Evolutionary conservation across 225 moss, liverwort and hornwort species (phyloP).

Genomic region (Neckera pumila): DNA sequence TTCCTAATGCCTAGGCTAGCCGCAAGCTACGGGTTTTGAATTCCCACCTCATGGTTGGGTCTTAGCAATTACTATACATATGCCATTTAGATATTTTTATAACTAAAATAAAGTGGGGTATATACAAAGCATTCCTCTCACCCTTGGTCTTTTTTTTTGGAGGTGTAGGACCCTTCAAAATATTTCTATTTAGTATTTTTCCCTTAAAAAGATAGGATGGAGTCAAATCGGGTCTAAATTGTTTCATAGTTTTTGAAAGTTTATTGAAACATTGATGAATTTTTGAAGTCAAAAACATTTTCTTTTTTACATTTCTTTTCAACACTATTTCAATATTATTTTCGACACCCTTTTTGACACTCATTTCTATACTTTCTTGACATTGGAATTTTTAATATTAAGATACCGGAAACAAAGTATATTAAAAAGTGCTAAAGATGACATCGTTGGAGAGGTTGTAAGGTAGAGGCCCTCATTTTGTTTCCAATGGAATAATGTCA

Average conservation of each 20-base stretch:
- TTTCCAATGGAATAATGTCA: neutral
- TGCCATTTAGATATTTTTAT: neutral
- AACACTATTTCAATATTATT: rapidly evolving
- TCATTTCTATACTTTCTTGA: neutral
- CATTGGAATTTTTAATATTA: neutral
- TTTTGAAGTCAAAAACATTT: neutral
- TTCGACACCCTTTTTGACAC: neutral
- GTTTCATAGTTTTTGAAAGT: too few species aligned
- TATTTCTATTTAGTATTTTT: neutral
- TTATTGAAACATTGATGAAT: too few species aligned
- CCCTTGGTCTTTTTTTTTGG: rapidly evolving
- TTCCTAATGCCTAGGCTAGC: neutral
- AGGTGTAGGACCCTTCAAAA: neutral
- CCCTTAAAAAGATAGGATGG: too few species aligned
- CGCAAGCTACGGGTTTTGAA: neutral
- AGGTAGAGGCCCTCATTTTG: neutral
- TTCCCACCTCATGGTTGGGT: neutral
- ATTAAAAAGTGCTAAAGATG: neutral
- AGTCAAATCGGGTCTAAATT: too few species aligned
- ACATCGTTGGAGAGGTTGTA: neutral
- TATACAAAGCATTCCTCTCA: neutral
- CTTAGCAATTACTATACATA: neutral
- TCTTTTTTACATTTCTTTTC: neutral
- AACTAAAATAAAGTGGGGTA: neutral
- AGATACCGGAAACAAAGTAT: neutral